A percentile compares a stretch with the other conserved stretches of the same genome.
Evolutionary conservation across 169 alveolate genomes (phyloP).

Genomic region (Eimeria brunetti): DNA sequence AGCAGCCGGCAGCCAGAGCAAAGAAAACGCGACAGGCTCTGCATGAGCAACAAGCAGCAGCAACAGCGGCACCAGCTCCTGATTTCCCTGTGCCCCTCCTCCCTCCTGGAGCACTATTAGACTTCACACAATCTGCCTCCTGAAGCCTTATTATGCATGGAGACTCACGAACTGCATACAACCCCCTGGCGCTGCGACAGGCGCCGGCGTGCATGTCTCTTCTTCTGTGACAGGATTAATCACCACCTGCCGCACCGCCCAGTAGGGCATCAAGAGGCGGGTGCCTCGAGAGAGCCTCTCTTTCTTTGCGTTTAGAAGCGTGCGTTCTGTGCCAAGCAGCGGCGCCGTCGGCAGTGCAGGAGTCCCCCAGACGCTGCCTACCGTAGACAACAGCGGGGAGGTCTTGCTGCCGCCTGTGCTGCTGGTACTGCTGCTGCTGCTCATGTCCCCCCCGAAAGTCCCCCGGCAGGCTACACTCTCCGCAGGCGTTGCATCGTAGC

Average conservation of each 20-base stretch:
- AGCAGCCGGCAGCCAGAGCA: conserved; percentile 21
- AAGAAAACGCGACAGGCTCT: conserved; percentile 11
- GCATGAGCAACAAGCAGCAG: conserved; percentile 25
- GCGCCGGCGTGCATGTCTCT: conserved; percentile 36
- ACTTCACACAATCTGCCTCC: background rate
- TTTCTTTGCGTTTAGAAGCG: conserved; percentile 22
- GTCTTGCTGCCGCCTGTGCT: conserved; percentile 36
- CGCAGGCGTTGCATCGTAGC: background rate
- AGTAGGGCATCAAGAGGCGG: conserved; percentile 25
- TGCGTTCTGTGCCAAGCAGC: conserved; percentile 38
- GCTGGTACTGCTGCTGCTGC: conserved; percentile 43
- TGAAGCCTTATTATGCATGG: background rate
- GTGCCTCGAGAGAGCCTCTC: conserved; percentile 52
- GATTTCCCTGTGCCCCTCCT: background rate
- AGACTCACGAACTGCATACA: conserved; percentile 32
- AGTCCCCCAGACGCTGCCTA: conserved; percentile 26
- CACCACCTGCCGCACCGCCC: conserved; percentile 39
- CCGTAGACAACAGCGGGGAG: conserved; percentile 28
- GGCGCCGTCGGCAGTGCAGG: conserved; percentile 26
- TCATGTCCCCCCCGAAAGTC: background rate
- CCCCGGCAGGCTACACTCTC: background rate
- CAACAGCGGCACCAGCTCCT: background rate
- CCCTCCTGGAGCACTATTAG: background rate
- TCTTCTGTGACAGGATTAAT: conserved; percentile 42
- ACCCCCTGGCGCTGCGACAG: conserved; percentile 20